phyloP scores from a whole-genome alignment of 805 yeast species.

The Ogataea henricii region DNA sequence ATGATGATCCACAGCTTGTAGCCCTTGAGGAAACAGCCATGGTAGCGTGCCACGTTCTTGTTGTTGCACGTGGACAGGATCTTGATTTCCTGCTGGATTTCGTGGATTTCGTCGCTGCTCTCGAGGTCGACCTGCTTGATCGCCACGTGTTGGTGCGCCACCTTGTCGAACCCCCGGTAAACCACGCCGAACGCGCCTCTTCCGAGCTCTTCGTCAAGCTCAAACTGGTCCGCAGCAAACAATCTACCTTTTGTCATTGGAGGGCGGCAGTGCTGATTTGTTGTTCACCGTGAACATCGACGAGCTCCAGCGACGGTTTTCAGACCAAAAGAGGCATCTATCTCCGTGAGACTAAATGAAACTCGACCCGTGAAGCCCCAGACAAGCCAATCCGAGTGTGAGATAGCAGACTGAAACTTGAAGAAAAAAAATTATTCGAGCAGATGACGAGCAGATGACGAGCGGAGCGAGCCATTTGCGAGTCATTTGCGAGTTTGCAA shows the following conservation, averaged over 20 bases:
- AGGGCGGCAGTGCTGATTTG: no score
- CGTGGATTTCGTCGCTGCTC: constrained; percentile 66
- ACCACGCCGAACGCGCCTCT: constrained; percentile 81
- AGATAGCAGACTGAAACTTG: no score
- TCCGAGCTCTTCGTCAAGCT: constrained; percentile 59
- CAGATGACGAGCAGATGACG: no score
- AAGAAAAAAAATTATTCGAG: no score
- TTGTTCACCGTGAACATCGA: no score
- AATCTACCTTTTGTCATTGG: constrained; percentile 4
- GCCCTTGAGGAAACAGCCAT: constrained; percentile 71
- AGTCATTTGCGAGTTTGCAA: no score
- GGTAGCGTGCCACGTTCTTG: constrained; percentile 62
- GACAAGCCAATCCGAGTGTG: no score
- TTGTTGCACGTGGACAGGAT: constrained; percentile 67
- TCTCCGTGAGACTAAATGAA: no score
- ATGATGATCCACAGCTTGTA: constrained; percentile 76
- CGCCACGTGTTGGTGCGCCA: constrained; percentile 49
- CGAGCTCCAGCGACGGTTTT: no score
- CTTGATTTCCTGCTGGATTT: constrained; percentile 71
- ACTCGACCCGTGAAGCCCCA: no score
- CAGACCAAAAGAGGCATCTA: no score
- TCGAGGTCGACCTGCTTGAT: constrained; percentile 73
- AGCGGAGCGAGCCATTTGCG: no score
- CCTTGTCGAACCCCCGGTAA: constrained; percentile 57
- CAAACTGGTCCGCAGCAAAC: constrained; percentile 46